phyloP scores from a whole-genome alignment of 805 yeast genomes.

The Debaryomyces tyrocola region DNA sequence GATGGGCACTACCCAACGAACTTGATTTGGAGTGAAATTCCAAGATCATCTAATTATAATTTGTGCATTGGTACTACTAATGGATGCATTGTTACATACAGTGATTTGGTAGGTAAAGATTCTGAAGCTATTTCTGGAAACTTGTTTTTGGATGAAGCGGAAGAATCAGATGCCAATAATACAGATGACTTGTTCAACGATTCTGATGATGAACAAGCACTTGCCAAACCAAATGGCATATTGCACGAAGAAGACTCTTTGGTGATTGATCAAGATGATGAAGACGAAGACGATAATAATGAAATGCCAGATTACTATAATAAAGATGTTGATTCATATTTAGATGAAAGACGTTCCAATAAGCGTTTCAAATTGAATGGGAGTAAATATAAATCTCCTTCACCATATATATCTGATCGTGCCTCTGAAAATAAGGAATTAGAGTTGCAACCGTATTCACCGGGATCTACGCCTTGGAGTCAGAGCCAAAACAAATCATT shows the following conservation, averaged over 20 bases:
- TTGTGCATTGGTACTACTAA: conserved; percentile 44
- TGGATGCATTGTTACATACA: conserved; percentile 37
- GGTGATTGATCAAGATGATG: conserved; percentile 37
- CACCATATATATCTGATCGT: neutral
- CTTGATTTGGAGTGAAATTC: conserved; percentile 23
- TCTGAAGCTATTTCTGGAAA: conserved; percentile 3
- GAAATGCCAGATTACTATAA: conserved; percentile 26
- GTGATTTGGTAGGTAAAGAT: conserved; percentile 8
- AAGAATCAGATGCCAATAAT: conserved; percentile 20
- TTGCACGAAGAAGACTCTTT: conserved; percentile 32
- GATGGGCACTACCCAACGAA: conserved; percentile 31
- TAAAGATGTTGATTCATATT: conserved; percentile 17
- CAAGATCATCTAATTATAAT: conserved; percentile 5
- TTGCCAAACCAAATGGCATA: conserved; percentile 11
- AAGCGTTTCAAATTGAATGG: conserved; percentile 24
- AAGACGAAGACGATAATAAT: conserved; percentile 12
- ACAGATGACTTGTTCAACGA: conserved; percentile 16
- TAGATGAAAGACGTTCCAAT: conserved; percentile 11
- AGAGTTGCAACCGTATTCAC: conserved; percentile 65
- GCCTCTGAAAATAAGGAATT: neutral
- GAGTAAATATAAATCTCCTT: conserved; percentile 7
- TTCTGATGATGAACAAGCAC: conserved; percentile 14
- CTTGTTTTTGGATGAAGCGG: conserved; percentile 31
- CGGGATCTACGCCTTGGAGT: conserved; percentile 77
- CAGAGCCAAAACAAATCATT: conserved; percentile 11